Evolutionary conservation across 345 rosid species (phyloP).

Genomic region (Citropsis articulata): DNA sequence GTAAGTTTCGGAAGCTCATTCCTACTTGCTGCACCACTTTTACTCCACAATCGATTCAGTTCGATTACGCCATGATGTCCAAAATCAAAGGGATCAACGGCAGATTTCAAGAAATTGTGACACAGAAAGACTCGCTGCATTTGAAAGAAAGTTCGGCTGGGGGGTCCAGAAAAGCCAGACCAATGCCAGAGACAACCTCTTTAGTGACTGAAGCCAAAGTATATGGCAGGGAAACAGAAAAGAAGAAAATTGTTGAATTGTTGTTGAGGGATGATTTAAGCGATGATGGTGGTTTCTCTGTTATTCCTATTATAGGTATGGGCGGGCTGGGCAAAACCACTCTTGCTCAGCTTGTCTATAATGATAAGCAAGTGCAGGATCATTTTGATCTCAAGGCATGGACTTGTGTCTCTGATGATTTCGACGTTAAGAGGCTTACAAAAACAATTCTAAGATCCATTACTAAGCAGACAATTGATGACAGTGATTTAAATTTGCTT

Average conservation of each 20-base stretch:
- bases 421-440: slow-evolving; percentile 4
- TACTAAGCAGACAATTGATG: too few relatives aligned
- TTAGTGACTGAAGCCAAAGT: too few relatives aligned
- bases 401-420: slow-evolving; percentile 7
- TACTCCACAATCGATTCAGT: neutral
- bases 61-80: neutral
- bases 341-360: slow-evolving; percentile 18
- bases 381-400: slow-evolving; percentile 13
- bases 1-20: neutral
- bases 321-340: slow-evolving; percentile 29
- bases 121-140: neutral
- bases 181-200: too few relatives aligned
- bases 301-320: slow-evolving; percentile 19
- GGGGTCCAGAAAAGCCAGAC: neutral
- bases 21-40: neutral
- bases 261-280: too few relatives aligned
- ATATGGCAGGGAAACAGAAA: too few relatives aligned
- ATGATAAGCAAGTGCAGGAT: neutral
- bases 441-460: neutral
- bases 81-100: neutral
- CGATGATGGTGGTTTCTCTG: neutral
- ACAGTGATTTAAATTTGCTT: neutral
- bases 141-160: neutral
- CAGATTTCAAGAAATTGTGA: slow-evolving; percentile 4
- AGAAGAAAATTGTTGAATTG: too few relatives aligned